These are phyloP conservation scores for Mycena sanguinolenta DNA, from an alignment of 768 basidiomycete species.

Conservation along the genomic window DNA sequence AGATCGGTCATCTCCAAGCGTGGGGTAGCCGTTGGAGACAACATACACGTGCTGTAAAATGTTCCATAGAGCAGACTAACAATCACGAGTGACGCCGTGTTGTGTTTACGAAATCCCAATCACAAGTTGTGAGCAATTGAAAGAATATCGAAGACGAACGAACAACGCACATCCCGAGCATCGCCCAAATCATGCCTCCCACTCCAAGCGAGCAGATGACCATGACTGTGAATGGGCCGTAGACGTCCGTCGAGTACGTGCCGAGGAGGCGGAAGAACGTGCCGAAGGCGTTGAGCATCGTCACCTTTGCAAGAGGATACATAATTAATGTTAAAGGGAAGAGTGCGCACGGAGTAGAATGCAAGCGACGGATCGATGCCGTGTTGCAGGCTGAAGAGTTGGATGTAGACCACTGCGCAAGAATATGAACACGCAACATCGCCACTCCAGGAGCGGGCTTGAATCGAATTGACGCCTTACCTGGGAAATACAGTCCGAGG, in stretches of 20 bases:
- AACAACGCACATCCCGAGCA: constrained; percentile 1
- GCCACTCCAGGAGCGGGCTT: too few species aligned
- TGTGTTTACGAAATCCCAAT: background rate
- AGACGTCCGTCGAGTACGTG: background rate
- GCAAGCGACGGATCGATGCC: background rate
- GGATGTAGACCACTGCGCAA: constrained; percentile 5
- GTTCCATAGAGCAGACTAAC: background rate
- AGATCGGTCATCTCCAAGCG: too few species aligned
- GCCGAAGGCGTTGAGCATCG: background rate
- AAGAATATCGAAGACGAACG: too few species aligned
- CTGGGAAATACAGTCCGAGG: constrained; percentile 1
- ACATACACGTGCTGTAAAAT: background rate
- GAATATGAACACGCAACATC: background rate
- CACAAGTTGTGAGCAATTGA: too few species aligned
- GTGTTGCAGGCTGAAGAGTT: constrained; percentile 2
- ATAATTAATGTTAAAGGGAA: background rate
- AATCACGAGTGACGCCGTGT: background rate
- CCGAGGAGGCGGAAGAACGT: background rate
- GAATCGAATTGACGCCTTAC: too few species aligned
- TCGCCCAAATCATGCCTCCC: background rate
- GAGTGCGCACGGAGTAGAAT: background rate
- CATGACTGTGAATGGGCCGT: constrained; percentile 4
- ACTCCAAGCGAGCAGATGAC: background rate
- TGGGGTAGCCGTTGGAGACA: too few species aligned
- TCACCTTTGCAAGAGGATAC: background rate